These are phyloP conservation scores for Suillus weaverae DNA, from an alignment of 768 basidiomycete genomes.

Conservation along the genomic window DNA sequence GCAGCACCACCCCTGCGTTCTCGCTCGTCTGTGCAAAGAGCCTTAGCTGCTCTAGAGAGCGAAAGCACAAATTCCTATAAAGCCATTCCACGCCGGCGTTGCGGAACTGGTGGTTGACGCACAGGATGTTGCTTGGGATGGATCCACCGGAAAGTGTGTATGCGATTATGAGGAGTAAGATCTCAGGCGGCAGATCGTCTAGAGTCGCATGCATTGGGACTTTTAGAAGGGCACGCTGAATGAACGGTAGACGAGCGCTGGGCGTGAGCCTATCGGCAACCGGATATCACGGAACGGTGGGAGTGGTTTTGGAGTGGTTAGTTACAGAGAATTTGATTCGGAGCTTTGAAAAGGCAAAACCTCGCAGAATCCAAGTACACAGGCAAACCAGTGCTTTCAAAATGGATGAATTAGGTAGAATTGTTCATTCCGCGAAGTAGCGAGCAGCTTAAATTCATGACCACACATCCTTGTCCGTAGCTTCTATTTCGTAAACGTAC, in stretches of 20 bases:
- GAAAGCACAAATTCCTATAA: constrained; percentile 28
- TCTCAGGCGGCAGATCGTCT: constrained; percentile 24
- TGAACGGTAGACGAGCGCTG: neutral
- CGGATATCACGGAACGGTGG: neutral
- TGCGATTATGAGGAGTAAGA: constrained; percentile 19
- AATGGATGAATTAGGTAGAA: neutral
- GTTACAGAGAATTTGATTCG: neutral
- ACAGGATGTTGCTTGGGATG: constrained; percentile 23
- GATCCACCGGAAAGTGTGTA: constrained; percentile 14
- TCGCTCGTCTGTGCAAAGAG: constrained; percentile 14
- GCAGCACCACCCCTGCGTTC: constrained; percentile 25
- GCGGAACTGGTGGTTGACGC: constrained; percentile 22
- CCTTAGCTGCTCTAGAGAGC: constrained; percentile 21
- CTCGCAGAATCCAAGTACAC: neutral
- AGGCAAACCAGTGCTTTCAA: neutral
- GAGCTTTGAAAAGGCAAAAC: constrained; percentile 2
- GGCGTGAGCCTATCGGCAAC: neutral
- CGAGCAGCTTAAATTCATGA: neutral
- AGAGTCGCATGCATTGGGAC: constrained; percentile 9
- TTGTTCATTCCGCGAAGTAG: neutral
- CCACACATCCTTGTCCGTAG: neutral
- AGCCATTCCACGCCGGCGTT: constrained; percentile 21
- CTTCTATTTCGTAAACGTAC: neutral
- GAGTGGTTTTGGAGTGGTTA: neutral
- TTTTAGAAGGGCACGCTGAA: neutral